Percentiles rank a stretch among this genome's conserved stretches.
Evolutionary conservation across 495 filamentous ascomycete species (phyloP).

Genomic region (Penicillium crystallinum): DNA sequence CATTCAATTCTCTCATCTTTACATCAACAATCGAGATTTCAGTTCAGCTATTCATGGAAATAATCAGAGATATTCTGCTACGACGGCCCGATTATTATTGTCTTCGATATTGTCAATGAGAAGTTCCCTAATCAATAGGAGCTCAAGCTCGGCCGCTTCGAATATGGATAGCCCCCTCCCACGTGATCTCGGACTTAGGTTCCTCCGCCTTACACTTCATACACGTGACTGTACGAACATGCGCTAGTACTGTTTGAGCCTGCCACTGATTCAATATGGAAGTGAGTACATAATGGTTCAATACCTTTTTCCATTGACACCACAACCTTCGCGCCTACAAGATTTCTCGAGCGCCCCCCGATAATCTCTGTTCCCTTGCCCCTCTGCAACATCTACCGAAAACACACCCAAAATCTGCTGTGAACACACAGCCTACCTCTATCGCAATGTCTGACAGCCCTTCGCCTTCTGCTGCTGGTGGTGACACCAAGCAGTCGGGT

Average conservation of each 20-base stretch:
- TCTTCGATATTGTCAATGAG: no score
- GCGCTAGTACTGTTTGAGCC: neutral
- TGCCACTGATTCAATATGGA: neutral
- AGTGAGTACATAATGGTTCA: neutral
- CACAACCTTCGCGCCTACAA: neutral
- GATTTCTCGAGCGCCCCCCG: neutral
- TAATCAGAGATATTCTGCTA: no score
- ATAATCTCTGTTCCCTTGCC: neutral
- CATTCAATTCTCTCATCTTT: no score
- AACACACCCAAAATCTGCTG: neutral
- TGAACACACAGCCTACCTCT: neutral
- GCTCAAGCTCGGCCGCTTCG: no score
- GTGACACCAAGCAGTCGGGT: constrained; percentile 55
- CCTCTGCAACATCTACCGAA: neutral
- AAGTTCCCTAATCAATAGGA: no score
- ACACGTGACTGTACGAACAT: neutral
- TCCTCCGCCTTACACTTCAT: neutral
- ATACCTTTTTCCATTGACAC: neutral
- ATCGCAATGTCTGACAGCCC: constrained; percentile 58
- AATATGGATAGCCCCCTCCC: no score
- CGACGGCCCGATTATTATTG: no score
- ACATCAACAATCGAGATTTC: no score
- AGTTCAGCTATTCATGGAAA: no score
- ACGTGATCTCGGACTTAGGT: no score
- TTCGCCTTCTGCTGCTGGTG: constrained; percentile 46